Base-by-base conservation (phyloP, 257 asterid genomes). In the Galeopsis tetrahit region DNA sequence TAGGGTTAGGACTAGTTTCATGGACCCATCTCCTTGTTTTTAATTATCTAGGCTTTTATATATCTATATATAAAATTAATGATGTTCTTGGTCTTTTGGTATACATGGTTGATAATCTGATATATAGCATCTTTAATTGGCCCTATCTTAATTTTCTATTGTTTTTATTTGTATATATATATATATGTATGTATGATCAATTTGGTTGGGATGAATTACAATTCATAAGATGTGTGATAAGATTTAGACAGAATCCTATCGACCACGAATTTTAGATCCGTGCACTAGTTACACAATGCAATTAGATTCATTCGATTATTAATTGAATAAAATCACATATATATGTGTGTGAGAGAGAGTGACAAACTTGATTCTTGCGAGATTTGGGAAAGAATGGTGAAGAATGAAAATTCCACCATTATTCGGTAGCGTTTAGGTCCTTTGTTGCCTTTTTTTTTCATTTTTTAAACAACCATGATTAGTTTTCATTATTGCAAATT, bases 1-100 rank as follows among this genome's bases (percentile, higher is more conserved):
- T 60, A 73, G 77, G 66, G 36, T 88, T 56, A 63, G 85, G 69
- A 66, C 70, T 69, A 63, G 66, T 32, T 63, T 72, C 2, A 67
- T 63, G 10, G 63, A 34, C 36, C 34, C 9, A 43, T 36, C 34
- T 76, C 43, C 28, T n/a, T 28, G 49, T 28, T 4, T 48, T 48
- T 35, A 21, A 67, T 38, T 40, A 10, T 4, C 39, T 10, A 7
- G 75, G 55, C 31, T 34, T 34, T 6, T 34, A 11, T 60, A 13
- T 11, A 28, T 9, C 0, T n/a, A 9, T 44, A 9, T 44, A 2
- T 33, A 40, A 4, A 2, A n/a, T n/a, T 15, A 6, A 15, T 51
- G 0, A 21, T 51, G 31, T n/a, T 51, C 28, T 46, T 46, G 55
- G 8, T 48, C 21, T n/a, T 48, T 48, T 48, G 55, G 55, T 48